A percentile compares a stretch with the other conserved stretches of the same genome.
These are phyloP conservation scores for Penicillium sp. DNA, from an alignment of 2,329 filamentous ascomycete species.

Conservation along the genomic window DNA sequence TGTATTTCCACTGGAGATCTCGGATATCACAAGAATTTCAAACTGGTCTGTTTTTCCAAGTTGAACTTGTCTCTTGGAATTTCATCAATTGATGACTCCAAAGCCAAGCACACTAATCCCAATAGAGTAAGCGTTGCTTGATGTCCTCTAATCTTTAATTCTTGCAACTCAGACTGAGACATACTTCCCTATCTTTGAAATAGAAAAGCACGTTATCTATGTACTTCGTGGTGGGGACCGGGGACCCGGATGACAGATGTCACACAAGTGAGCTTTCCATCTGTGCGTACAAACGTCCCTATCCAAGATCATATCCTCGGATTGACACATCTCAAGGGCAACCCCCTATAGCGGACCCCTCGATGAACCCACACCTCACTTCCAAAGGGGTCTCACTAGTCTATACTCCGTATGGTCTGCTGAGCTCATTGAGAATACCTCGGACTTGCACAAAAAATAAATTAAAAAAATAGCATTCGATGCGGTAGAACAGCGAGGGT, in stretches of 20 bases:
- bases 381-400: background rate
- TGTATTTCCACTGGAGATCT: background rate
- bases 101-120: constrained; percentile 15
- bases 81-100: background rate
- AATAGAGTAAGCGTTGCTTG: constrained; percentile 11
- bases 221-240: constrained; percentile 1
- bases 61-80: background rate
- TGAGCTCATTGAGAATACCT: background rate
- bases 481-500: background rate
- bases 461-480: background rate
- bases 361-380: background rate
- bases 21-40: background rate
- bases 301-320: constrained; percentile 12
- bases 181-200: constrained; percentile 8
- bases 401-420: too few relatives aligned
- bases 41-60: background rate
- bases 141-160: constrained; percentile 7
- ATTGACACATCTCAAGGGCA: constrained; percentile 12
- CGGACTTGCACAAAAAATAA: background rate
- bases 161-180: background rate
- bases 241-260: constrained; percentile 5
- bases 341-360: constrained; percentile 8
- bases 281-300: background rate
- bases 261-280: background rate
- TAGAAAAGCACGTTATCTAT: constrained; percentile 3